A percentile compares a stretch with the other conserved stretches of the same genome.
phyloP scores from a whole-genome alignment of 2,329 filamentous ascomycete genomes.

The Paecilomyces variotii region DNA sequence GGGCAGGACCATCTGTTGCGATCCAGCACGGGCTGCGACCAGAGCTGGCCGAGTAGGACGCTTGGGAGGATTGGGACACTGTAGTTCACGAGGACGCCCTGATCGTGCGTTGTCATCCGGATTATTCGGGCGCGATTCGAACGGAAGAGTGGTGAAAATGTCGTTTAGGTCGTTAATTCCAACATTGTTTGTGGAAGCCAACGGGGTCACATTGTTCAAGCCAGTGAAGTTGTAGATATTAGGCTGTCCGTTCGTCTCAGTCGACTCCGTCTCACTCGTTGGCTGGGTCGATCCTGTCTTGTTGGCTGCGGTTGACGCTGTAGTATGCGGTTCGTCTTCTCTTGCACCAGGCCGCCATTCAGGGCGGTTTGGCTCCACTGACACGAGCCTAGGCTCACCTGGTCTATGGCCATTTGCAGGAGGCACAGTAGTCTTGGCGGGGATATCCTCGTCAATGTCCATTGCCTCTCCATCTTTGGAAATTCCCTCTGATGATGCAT shows the following conservation, averaged over 20 bases:
- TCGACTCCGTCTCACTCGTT: slow-evolving; percentile 2
- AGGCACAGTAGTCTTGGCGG: slow-evolving; percentile 8
- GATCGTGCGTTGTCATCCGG: slow-evolving; percentile 34
- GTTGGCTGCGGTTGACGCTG: not conserved
- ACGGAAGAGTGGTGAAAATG: slow-evolving; percentile 48
- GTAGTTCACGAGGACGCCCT: slow-evolving; percentile 30
- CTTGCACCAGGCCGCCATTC: slow-evolving; percentile 9
- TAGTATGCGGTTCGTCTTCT: slow-evolving; percentile 6
- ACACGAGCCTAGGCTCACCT: slow-evolving; percentile 3
- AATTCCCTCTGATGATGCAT: slow-evolving; percentile 9
- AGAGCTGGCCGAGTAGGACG: slow-evolving; percentile 34
- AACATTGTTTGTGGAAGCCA: slow-evolving; percentile 35
- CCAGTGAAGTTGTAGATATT: slow-evolving; percentile 41
- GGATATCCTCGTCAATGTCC: slow-evolving; percentile 38
- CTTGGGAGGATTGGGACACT: slow-evolving; percentile 45
- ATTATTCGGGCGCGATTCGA: slow-evolving; percentile 45
- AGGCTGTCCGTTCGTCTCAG: slow-evolving; percentile 7
- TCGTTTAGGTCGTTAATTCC: slow-evolving; percentile 49
- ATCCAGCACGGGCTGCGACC: slow-evolving; percentile 13
- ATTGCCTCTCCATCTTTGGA: slow-evolving; percentile 31
- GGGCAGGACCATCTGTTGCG: slow-evolving; percentile 33
- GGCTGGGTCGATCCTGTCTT: not conserved
- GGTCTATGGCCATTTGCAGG: not conserved
- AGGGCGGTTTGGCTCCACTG: slow-evolving; percentile 10
- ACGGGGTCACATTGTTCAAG: slow-evolving; percentile 43